These are phyloP conservation scores for Hypericum perforatum DNA, from an alignment of 345 rosid species.

Conservation along the genomic window DNA sequence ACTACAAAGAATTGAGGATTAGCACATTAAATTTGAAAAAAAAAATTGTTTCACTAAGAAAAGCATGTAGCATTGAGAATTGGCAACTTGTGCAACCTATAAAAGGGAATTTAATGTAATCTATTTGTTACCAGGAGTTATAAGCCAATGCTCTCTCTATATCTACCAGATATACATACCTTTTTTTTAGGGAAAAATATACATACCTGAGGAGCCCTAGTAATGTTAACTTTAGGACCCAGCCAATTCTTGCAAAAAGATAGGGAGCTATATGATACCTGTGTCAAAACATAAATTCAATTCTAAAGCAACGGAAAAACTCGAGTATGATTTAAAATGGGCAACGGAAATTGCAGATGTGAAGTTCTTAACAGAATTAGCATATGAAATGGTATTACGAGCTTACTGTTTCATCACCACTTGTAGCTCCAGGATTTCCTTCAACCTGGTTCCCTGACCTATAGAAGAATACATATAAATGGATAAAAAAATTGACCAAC, in stretches of 20 bases:
- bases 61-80: neutral
- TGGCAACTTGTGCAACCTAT: no score
- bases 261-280: conserved; percentile 95
- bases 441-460: conserved; percentile 88
- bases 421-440: conserved; percentile 79
- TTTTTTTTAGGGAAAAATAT: neutral
- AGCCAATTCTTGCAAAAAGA: conserved; percentile 98
- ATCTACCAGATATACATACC: neutral
- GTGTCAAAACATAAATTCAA: conserved; percentile 10
- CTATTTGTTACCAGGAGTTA: no score
- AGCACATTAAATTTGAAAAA: conserved; percentile 6
- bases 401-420: conserved; percentile 94
- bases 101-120: no score
- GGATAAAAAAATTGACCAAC: neutral
- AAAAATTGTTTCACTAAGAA: neutral
- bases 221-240: conserved; percentile 77
- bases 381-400: conserved; percentile 11
- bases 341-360: neutral
- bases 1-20: conserved; percentile 39
- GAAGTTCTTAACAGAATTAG: conserved; percentile 6
- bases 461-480: conserved; percentile 16
- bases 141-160: no score
- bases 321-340: conserved; percentile 1
- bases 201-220: conserved; percentile 90
- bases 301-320: conserved; percentile 5